Percentiles rank a stretch among this genome's conserved stretches.
phyloP scores from a whole-genome alignment of 352 stramenopile species.

The Globisporangium spinosum region DNA sequence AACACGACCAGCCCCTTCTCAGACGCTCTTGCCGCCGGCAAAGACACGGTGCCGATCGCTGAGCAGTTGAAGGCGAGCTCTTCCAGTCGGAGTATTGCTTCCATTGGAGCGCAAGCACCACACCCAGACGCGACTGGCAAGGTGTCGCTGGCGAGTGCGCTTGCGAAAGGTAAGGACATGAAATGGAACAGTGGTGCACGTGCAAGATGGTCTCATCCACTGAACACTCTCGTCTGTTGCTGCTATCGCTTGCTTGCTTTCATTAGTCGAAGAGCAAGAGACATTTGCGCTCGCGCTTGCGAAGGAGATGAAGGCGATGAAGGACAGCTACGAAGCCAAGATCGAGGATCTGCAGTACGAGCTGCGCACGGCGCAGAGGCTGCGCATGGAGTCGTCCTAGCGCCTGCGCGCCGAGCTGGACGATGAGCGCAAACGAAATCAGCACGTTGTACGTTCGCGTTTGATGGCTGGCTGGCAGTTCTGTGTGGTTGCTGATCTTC shows the following conservation, averaged over 20 bases:
- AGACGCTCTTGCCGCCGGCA: conserved; percentile 58
- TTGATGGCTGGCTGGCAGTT: neutral
- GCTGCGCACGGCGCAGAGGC: conserved; percentile 38
- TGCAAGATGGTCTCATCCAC: neutral
- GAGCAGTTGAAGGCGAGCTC: conserved; percentile 43
- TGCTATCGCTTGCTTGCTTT: conserved; percentile 1
- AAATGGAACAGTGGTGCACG: neutral
- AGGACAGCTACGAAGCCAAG: conserved; percentile 59
- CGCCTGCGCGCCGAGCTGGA: conserved; percentile 46
- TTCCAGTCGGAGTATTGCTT: conserved; percentile 22
- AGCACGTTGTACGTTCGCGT: conserved; percentile 31
- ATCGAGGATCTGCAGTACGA: conserved; percentile 63
- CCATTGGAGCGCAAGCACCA: neutral
- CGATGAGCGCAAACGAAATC: conserved; percentile 40
- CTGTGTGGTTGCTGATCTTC: conserved; percentile 2
- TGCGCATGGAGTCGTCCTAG: conserved; percentile 41
- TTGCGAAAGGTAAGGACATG: conserved; percentile 18
- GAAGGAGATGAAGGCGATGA: conserved; percentile 68
- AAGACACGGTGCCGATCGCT: conserved; percentile 46
- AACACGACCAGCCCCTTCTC: conserved; percentile 52
- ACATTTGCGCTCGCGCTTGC: conserved; percentile 67
- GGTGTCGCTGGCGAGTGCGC: conserved; percentile 3
- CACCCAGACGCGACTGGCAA: neutral
- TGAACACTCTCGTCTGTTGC: conserved; percentile 3
- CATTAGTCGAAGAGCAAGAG: conserved; percentile 57